These are phyloP conservation scores for Trametes sp. DNA, from an alignment of 1,284 basidiomycete genomes.

Conservation along the genomic window DNA sequence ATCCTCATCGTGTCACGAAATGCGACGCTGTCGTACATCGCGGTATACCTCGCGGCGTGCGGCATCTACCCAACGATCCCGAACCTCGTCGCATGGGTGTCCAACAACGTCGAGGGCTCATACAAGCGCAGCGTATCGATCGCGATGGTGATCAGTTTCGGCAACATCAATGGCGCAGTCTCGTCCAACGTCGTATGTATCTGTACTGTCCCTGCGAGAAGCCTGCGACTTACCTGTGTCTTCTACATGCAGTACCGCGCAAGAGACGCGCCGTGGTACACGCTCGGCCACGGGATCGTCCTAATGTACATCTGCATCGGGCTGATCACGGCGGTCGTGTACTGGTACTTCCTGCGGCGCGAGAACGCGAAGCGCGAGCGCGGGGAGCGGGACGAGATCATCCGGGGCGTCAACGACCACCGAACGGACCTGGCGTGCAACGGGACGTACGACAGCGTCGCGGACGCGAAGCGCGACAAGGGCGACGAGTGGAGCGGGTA, in stretches of 20 bases:
- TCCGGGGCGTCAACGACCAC: conserved; percentile 44
- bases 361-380: conserved; percentile 55
- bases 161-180: conserved; percentile 56
- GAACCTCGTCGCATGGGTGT: conserved; percentile 76
- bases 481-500: conserved; percentile 50
- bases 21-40: conserved; percentile 72
- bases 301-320: conserved; percentile 57
- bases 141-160: conserved; percentile 51
- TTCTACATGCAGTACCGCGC: conserved; percentile 29
- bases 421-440: conserved; percentile 40
- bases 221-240: too few species aligned
- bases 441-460: conserved; percentile 43
- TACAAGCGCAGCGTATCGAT: conserved; percentile 55
- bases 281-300: conserved; percentile 57
- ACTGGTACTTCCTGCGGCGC: conserved; percentile 45
- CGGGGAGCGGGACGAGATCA: conserved; percentile 57
- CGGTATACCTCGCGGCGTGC: conserved; percentile 73
- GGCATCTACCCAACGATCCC: conserved; percentile 78
- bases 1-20: conserved; percentile 69
- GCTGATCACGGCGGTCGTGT: conserved; percentile 49
- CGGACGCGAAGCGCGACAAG: conserved; percentile 48
- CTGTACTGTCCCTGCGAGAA: not conserved
- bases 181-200: conserved; percentile 53
- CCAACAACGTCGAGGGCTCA: conserved; percentile 72
- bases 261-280: conserved; percentile 52